A percentile compares a stretch with the other conserved stretches of the same genome.
Evolutionary conservation across 208 protist species (phyloP).

Genomic region (Trypanosoma caninum): DNA sequence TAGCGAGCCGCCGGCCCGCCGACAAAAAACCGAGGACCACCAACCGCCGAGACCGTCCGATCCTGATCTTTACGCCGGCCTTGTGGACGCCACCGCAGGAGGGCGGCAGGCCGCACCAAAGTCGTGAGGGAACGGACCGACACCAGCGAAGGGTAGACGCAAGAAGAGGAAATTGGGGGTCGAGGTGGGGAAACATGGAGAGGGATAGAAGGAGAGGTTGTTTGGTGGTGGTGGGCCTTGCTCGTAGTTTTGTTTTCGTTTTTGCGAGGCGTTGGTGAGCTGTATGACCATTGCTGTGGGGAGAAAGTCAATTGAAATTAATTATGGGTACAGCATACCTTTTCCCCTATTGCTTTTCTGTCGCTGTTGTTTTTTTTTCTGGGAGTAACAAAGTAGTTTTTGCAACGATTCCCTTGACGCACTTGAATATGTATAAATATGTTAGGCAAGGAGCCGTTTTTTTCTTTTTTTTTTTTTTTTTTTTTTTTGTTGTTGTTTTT

Average conservation of each 20-base stretch:
- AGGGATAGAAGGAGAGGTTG: background rate
- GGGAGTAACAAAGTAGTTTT: no score
- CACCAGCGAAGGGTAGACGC: background rate
- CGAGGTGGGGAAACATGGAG: background rate
- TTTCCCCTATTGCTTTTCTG: no score
- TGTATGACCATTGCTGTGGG: background rate
- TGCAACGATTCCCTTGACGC: background rate
- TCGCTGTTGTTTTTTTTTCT: no score
- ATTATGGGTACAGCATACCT: no score
- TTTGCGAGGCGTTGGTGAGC: background rate
- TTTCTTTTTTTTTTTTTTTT: background rate
- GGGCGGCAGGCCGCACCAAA: constrained; percentile 22
- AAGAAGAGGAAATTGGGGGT: background rate
- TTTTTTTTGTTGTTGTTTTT: no score
- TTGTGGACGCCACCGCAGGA: constrained; percentile 11
- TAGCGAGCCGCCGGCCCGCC: constrained; percentile 23
- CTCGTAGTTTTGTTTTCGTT: background rate
- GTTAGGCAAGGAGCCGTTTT: background rate
- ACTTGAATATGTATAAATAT: background rate
- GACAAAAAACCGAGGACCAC: constrained; percentile 31
- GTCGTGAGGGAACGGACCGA: constrained; percentile 6
- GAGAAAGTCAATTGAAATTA: background rate
- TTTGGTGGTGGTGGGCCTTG: background rate
- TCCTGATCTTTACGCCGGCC: constrained; percentile 65
- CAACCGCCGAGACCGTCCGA: constrained; percentile 35